A percentile compares a stretch with the other conserved stretches of the same genome.
These are phyloP conservation scores for Candida ulmi DNA, from an alignment of 805 yeast genomes.

Conservation along the genomic window DNA sequence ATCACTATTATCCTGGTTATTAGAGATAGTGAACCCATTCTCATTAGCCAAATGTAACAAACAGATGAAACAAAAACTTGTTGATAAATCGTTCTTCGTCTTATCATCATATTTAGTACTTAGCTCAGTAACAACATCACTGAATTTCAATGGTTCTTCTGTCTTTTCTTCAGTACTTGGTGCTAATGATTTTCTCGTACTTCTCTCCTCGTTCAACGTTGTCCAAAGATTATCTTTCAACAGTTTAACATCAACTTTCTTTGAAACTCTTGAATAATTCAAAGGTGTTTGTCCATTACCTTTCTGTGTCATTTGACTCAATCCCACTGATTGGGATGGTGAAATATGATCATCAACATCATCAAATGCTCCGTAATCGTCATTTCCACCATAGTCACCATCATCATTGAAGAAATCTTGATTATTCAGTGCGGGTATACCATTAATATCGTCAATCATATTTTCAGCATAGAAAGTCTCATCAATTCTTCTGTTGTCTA, in stretches of 20 bases:
- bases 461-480: conserved; percentile 66
- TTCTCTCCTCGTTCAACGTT: conserved; percentile 30
- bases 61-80: conserved; percentile 83
- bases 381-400: conserved; percentile 21
- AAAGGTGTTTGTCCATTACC: conserved; percentile 30
- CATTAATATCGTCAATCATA: conserved; percentile 29
- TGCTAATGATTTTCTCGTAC: conserved; percentile 6
- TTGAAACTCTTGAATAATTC: conserved; percentile 66
- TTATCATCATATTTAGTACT: conserved; percentile 47
- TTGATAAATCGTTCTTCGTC: conserved; percentile 62
- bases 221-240: conserved; percentile 77
- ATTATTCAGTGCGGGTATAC: conserved; percentile 22
- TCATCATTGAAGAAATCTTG: conserved; percentile 34
- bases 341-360: conserved; percentile 24
- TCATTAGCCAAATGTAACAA: conserved; percentile 84
- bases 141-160: conserved; percentile 27
- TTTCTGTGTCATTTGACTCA: conserved; percentile 18
- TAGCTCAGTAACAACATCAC: conserved; percentile 46
- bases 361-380: conserved; percentile 27
- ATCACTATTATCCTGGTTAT: conserved; percentile 25
- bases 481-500: conserved; percentile 39
- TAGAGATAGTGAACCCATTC: conserved; percentile 58
- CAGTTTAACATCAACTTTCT: conserved; percentile 70
- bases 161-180: neutral
- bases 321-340: conserved; percentile 5